A percentile compares a stretch with the other conserved stretches of the same genome.
Evolutionary conservation across 179 eudicot species (phyloP).

Genomic region (Gypsophila paniculata): DNA sequence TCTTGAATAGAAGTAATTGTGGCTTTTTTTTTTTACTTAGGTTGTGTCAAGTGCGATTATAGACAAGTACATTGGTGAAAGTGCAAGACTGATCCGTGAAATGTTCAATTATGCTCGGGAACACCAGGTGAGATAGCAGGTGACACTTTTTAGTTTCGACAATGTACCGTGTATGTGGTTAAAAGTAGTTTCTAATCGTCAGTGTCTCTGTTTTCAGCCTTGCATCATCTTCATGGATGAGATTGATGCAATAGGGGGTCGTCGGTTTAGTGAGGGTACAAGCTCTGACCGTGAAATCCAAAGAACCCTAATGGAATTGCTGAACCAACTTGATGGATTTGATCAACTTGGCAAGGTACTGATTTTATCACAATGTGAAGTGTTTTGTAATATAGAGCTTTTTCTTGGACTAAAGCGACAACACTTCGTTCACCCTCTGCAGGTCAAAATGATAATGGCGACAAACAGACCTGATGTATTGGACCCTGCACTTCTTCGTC

Average conservation of each 20-base stretch:
- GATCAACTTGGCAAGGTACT: slow-evolving; percentile 87
- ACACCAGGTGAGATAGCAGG: slow-evolving; percentile 63
- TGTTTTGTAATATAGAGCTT: not conserved
- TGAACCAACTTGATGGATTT: slow-evolving; percentile 84
- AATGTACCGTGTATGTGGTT: not conserved
- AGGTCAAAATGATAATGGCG: slow-evolving; percentile 99
- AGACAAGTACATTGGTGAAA: slow-evolving; percentile 96
- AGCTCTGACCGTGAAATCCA: slow-evolving; percentile 98
- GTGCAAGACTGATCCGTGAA: slow-evolving; percentile 98
- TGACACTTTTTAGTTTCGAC: not conserved
- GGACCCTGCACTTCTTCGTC: slow-evolving; percentile 99
- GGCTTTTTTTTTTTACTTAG: slow-evolving; percentile 28
- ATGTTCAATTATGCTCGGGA: slow-evolving; percentile 97
- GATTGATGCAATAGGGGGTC: slow-evolving; percentile 96
- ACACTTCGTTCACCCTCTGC: not conserved
- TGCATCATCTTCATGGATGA: slow-evolving; percentile 98
- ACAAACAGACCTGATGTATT: slow-evolving; percentile 97
- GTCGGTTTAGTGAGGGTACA: slow-evolving; percentile 92
- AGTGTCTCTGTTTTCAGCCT: slow-evolving; percentile 43
- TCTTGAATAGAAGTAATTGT: slow-evolving; percentile 1
- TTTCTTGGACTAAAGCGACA: not conserved
- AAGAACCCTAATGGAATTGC: slow-evolving; percentile 86
- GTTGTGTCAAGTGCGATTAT: slow-evolving; percentile 99
- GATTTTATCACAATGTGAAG: not conserved
- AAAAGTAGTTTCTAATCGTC: slow-evolving; percentile 6